Conservation (phyloP, 345 rosid species). For the Hibiscus trionum region DNA sequence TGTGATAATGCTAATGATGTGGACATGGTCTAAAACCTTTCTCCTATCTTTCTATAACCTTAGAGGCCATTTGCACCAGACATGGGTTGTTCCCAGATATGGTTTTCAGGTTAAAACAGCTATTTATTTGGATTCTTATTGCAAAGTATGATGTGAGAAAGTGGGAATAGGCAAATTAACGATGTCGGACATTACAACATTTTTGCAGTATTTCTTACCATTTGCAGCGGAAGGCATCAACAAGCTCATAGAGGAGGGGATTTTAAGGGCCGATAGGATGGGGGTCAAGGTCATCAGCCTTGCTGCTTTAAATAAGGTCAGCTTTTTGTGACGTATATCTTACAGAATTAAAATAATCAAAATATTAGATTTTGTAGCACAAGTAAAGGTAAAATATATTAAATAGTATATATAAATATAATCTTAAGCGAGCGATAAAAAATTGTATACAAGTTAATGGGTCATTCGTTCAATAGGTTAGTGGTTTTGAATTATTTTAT, state of each 20-base stretch:
- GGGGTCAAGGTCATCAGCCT: slow-evolving; percentile 95
- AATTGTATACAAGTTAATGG: too few species aligned
- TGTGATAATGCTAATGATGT: slow-evolving; percentile 42
- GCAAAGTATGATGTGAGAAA: too few species aligned
- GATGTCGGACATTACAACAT: neutral
- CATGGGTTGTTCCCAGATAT: slow-evolving; percentile 80
- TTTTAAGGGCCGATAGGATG: slow-evolving; percentile 61
- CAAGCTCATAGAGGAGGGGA: slow-evolving; percentile 69
- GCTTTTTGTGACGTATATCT: neutral
- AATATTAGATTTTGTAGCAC: too few species aligned
- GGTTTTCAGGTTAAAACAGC: slow-evolving; percentile 64
- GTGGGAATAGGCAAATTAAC: too few species aligned
- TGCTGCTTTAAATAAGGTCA: slow-evolving; percentile 88
- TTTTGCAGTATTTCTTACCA: slow-evolving; percentile 86
- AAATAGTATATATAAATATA: too few species aligned
- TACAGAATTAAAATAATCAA: too few species aligned
- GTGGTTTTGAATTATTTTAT: too few species aligned
- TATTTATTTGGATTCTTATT: too few species aligned
- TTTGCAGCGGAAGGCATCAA: slow-evolving; percentile 82
- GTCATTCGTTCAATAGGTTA: too few species aligned
- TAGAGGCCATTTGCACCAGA: slow-evolving; percentile 55
- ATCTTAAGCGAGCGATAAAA: too few species aligned
- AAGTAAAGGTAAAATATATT: too few species aligned
- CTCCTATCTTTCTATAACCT: slow-evolving; percentile 49
- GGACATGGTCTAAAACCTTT: slow-evolving; percentile 74